Base-by-base conservation (phyloP, 495 filamentous ascomycete species). In the Penicillium paradoxum region DNA sequence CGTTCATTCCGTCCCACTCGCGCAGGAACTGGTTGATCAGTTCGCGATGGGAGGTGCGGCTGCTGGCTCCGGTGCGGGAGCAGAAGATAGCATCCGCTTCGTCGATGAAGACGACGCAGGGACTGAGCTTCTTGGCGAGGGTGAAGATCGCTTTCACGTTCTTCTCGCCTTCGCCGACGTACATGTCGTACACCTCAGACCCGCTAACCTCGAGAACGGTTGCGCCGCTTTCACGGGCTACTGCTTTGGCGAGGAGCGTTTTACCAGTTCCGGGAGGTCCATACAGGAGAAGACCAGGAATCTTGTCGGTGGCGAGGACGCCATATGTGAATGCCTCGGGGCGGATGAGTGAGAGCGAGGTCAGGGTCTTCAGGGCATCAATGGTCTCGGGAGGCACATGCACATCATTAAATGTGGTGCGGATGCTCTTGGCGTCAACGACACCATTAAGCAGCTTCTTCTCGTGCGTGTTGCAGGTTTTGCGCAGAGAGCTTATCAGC, bases 261-360 rank as follows among this genome's bases (percentile, higher is more conserved):
- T 98, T 98, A 51, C 93, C 93, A 0, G 93, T 98, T 3, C 93
- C 93, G 0, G 93, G 95, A 6, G 93, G 95, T 0, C 93, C 93
- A 63, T 98, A 98, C 2, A 98, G 78, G 0, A 98, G 79, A 22
- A 92, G 80, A 17, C 93, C 93, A 0, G 90, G 86, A 49, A 98
- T 95, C 57, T 88, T 86, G 54, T 97, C 91, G 0, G 84, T 91
- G 2, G 91, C 87, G 30, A 98, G 79, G 6, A 98, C 91, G 69
- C 93, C 93, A 64, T 98, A 98, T 14, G 84, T 85, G 68, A 98
- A 98, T 24, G 95, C 93, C 37, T 98, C 93, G 0, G 93, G 93
- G 1, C 95, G 85, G 22, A 87, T 76, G 0, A 98, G 78, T 0
- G 91, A 95, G 8, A 98, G 76, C 2, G 88, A 88, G 3, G 95